Conservation (phyloP, 75 land plant genomes). For the Picea glauca region DNA sequence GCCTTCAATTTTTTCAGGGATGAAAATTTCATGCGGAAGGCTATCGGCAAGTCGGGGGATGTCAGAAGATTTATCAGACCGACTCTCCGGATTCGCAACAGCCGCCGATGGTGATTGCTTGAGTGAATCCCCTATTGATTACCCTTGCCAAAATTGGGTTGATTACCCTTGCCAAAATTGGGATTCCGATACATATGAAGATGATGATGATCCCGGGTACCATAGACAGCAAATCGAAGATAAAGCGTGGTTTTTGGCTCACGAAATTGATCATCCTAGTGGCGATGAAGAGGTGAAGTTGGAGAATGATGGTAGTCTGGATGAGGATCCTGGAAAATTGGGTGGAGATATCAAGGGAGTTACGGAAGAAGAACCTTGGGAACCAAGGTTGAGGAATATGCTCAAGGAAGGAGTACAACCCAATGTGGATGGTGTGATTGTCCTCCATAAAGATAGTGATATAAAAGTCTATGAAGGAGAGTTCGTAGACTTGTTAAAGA, state of each 20-base stretch:
- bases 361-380: slow-evolving; percentile 37
- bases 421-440: not conserved
- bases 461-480: not conserved
- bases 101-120: slow-evolving; percentile 29
- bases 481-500: slow-evolving; percentile 12
- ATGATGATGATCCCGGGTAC: slow-evolving; percentile 55
- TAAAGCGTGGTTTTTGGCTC: slow-evolving; percentile 44
- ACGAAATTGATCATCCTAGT: slow-evolving; percentile 45
- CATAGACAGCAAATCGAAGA: slow-evolving; percentile 42
- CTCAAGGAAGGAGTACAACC: not conserved
- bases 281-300: slow-evolving; percentile 31
- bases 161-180: slow-evolving; percentile 38
- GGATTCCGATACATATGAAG: slow-evolving; percentile 57
- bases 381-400: slow-evolving; percentile 24
- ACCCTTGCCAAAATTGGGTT: slow-evolving; percentile 43
- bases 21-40: slow-evolving; percentile 13
- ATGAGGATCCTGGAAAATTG: slow-evolving; percentile 25
- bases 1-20: slow-evolving; percentile 11
- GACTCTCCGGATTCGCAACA: slow-evolving; percentile 37
- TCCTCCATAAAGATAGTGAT: not conserved
- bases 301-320: slow-evolving; percentile 6
- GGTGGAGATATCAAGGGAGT: slow-evolving; percentile 35
- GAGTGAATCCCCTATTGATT: slow-evolving; percentile 14
- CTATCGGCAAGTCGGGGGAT: slow-evolving; percentile 45
- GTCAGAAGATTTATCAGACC: slow-evolving; percentile 32